Evolutionary conservation across 2,329 filamentous ascomycete genomes (phyloP).

Genomic region (Aureobasidium musti): DNA sequence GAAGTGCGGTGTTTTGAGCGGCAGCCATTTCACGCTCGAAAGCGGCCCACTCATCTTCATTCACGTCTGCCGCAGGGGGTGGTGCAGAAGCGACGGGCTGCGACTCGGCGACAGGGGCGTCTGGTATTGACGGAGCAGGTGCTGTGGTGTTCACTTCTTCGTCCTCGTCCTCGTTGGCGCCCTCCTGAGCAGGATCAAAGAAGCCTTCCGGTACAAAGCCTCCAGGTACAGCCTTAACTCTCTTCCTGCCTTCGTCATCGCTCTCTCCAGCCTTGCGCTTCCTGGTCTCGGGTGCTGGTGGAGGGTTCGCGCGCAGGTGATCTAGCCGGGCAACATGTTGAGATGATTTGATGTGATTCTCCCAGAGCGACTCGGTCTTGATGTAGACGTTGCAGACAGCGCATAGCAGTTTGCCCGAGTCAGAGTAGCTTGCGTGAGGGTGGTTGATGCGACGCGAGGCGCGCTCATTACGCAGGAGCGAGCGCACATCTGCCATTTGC

Average conservation of each 20-base stretch:
- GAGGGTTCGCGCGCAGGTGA: constrained; percentile 38
- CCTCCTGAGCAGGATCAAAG: constrained; percentile 41
- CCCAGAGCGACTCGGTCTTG: constrained; percentile 68
- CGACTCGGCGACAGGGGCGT: constrained; percentile 2
- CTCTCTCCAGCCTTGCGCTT: constrained; percentile 55
- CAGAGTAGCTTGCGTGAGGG: constrained; percentile 67
- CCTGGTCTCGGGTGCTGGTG: constrained; percentile 42
- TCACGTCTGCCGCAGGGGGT: constrained; percentile 44
- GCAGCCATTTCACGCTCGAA: constrained; percentile 78
- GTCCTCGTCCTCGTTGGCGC: neutral
- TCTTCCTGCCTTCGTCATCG: constrained; percentile 32
- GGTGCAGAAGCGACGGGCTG: neutral
- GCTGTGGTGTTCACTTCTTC: neutral
- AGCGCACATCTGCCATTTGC: constrained; percentile 74
- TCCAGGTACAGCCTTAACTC: constrained; percentile 27
- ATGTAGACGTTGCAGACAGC: constrained; percentile 64
- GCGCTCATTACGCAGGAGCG: constrained; percentile 76
- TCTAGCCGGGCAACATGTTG: constrained; percentile 49
- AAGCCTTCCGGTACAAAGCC: constrained; percentile 28
- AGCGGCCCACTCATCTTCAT: constrained; percentile 82
- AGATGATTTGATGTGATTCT: constrained; percentile 59
- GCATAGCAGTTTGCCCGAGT: constrained; percentile 68
- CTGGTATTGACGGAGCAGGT: constrained; percentile 19
- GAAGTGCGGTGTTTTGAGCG: constrained; percentile 36
- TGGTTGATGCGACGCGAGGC: constrained; percentile 72